A percentile compares a stretch with the other conserved stretches of the same genome.
Evolutionary conservation across 2,329 filamentous ascomycete genomes (phyloP).

Genomic region (Fusarium concolor): DNA sequence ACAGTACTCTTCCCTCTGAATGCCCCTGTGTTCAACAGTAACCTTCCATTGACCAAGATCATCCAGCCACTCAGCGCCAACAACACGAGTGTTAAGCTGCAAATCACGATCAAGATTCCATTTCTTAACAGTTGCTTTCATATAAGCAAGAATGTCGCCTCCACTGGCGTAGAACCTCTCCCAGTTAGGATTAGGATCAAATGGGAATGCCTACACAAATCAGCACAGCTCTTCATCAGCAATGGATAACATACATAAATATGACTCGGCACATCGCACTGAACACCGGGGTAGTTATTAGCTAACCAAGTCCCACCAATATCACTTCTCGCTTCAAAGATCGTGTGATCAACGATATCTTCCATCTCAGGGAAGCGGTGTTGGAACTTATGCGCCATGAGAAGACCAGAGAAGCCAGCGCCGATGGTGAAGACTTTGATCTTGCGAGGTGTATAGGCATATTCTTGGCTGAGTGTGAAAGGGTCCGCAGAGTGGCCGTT

Average conservation of each 20-base stretch:
- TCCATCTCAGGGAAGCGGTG: slow-evolving; percentile 50
- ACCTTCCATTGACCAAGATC: slow-evolving; percentile 40
- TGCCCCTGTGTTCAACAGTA: slow-evolving; percentile 28
- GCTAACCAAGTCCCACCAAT: slow-evolving; percentile 52
- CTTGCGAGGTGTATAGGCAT: slow-evolving; percentile 47
- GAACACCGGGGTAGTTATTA: slow-evolving; percentile 45
- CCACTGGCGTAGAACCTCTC: slow-evolving; percentile 67
- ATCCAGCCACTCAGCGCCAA: slow-evolving; percentile 37
- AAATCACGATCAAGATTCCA: slow-evolving; percentile 55
- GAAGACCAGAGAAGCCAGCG: slow-evolving; percentile 49
- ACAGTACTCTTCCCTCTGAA: slow-evolving; percentile 36
- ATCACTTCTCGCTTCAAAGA: slow-evolving; percentile 48
- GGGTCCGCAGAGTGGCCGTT: slow-evolving; percentile 39
- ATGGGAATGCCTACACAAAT: slow-evolving; percentile 57
- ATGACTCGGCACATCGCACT: slow-evolving; percentile 39
- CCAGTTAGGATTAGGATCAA: slow-evolving; percentile 69
- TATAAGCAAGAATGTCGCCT: slow-evolving; percentile 66
- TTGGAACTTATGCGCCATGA: slow-evolving; percentile 53
- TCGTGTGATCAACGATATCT: slow-evolving; percentile 43
- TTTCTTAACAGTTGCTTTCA: slow-evolving; percentile 60
- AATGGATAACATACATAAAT: slow-evolving; percentile 25
- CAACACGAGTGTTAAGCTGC: slow-evolving; percentile 49
- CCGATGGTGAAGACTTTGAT: slow-evolving; percentile 52
- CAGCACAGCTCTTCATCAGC: not conserved
- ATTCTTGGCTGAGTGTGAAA: slow-evolving; percentile 44